These are phyloP conservation scores for Scedosporium apiospermum DNA, from an alignment of 2,329 filamentous ascomycete genomes.

Conservation along the genomic window DNA sequence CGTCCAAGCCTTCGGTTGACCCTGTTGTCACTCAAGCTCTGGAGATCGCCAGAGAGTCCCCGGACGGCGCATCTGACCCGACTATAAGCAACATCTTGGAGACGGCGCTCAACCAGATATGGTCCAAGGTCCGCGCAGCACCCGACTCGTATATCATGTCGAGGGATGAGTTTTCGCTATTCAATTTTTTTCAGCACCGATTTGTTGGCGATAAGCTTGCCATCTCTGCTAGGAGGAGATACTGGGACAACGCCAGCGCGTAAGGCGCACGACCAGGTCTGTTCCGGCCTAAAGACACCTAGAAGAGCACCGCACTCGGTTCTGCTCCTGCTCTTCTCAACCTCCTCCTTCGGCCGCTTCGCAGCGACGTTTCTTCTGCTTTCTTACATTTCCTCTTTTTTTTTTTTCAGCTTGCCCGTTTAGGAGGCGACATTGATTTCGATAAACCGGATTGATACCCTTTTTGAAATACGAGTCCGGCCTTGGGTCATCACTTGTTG, in stretches of 20 bases:
- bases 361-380: neutral
- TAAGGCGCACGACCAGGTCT: slow-evolving; percentile 11
- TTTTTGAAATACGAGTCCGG: neutral
- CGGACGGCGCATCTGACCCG: slow-evolving; percentile 55
- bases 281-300: too few relatives aligned
- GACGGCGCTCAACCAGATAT: slow-evolving; percentile 52
- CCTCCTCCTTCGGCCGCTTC: too few relatives aligned
- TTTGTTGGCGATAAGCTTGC: slow-evolving; percentile 46
- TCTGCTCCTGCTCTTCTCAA: too few relatives aligned
- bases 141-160: slow-evolving; percentile 65
- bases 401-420: neutral
- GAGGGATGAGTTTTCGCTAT: slow-evolving; percentile 70
- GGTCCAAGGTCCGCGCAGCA: slow-evolving; percentile 54
- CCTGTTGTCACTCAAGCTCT: slow-evolving; percentile 56
- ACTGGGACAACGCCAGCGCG: slow-evolving; percentile 39
- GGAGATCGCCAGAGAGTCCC: slow-evolving; percentile 65
- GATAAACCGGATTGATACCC: neutral
- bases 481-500: neutral
- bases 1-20: slow-evolving; percentile 7
- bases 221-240: slow-evolving; percentile 37
- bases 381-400: neutral
- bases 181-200: slow-evolving; percentile 72
- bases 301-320: too few relatives aligned
- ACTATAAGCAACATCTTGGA: slow-evolving; percentile 57
- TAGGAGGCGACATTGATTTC: neutral